Base-by-base conservation (phyloP, 768 basidiomycete genomes). In the Sarcodon sp. region DNA sequence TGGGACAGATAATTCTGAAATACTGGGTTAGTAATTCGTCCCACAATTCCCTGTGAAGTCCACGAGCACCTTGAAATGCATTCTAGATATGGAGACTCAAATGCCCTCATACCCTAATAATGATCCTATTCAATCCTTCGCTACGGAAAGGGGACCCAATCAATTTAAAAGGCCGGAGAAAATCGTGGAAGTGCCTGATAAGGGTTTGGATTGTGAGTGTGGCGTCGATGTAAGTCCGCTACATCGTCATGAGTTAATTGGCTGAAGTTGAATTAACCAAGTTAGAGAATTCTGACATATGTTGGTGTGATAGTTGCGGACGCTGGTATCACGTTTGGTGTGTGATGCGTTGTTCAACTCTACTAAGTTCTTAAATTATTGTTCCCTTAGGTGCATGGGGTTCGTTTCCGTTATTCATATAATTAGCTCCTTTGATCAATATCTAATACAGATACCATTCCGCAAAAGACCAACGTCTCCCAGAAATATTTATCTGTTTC, bases 251-350 rank as follows among this genome's bases (percentile, higher is more conserved):
- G 13, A 27, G 21, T 27, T n/a, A 34, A 43, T 46, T 39, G 37
- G 13, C 39, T 9, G 32, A 16, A 33, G 7, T n/a, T 48, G 13
- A 47, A 27, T 43, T 46, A 32, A 43, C 31, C 44, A 57, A 87
- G 83, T 56, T 68, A 12, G 77, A 80, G 31, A 81, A 82, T 52
- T 55, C 50, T 32, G 68, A 72, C 18, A 57, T 54, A 31, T 71
- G 76, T 48, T 70, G 76, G 48, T 90, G 87, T 56, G 84, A 88
- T 50, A 79, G 77, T 7, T 76, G 70, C n/a, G 88, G 87, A 13
- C 72, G 67, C 49, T 87, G 85, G 85, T 82, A 75, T 58, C 87
- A 90, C 59, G 55, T 79, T 38, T 90, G 87, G 87, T 87, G 47
- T 47, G 75, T 58, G 49, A 31, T 15, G 45, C 45, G 32, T 13